A percentile compares a stretch with the other conserved stretches of the same genome.
Conservation (phyloP, 257 asterid species). For the Cruciata laevipes region DNA sequence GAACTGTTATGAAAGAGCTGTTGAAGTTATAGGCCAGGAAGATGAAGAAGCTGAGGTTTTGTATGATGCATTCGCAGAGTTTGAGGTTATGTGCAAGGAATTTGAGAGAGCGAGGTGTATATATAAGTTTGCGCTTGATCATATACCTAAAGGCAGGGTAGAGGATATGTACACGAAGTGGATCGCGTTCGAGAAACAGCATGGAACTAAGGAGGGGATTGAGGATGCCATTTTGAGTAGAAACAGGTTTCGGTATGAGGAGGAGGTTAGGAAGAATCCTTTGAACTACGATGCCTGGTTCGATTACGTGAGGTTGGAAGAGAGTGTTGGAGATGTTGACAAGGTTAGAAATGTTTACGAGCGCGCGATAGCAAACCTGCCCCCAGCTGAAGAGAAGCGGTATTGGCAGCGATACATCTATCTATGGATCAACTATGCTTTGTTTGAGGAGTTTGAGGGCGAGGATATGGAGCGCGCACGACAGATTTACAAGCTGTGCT, state of each 20-base stretch:
- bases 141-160: slow-evolving; percentile 79
- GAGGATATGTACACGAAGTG: slow-evolving; percentile 83
- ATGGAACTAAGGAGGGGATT: slow-evolving; percentile 81
- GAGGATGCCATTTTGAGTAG: slow-evolving; percentile 93
- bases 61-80: slow-evolving; percentile 82
- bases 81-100: slow-evolving; percentile 90
- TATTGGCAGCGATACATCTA: slow-evolving; percentile 93
- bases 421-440: slow-evolving; percentile 81
- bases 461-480: slow-evolving; percentile 72
- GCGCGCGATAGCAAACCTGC: slow-evolving; percentile 80
- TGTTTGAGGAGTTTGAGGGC: slow-evolving; percentile 88
- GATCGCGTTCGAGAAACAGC: slow-evolving; percentile 87
- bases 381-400: slow-evolving; percentile 89
- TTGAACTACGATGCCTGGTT: slow-evolving; percentile 84
- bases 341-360: slow-evolving; percentile 76
- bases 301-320: slow-evolving; percentile 75
- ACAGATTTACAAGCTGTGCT: slow-evolving; percentile 57
- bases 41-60: slow-evolving; percentile 86
- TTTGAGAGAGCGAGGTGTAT: slow-evolving; percentile 80
- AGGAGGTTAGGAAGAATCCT: slow-evolving; percentile 78
- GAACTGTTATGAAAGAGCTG: slow-evolving; percentile 71
- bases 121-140: slow-evolving; percentile 82
- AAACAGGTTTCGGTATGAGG: slow-evolving; percentile 84
- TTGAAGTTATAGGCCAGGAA: slow-evolving; percentile 54
- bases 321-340: slow-evolving; percentile 53